Percentiles rank a stretch among this genome's conserved stretches.
Evolutionary conservation across 257 asterid species (phyloP).

Genomic region (Misopates orontium): DNA sequence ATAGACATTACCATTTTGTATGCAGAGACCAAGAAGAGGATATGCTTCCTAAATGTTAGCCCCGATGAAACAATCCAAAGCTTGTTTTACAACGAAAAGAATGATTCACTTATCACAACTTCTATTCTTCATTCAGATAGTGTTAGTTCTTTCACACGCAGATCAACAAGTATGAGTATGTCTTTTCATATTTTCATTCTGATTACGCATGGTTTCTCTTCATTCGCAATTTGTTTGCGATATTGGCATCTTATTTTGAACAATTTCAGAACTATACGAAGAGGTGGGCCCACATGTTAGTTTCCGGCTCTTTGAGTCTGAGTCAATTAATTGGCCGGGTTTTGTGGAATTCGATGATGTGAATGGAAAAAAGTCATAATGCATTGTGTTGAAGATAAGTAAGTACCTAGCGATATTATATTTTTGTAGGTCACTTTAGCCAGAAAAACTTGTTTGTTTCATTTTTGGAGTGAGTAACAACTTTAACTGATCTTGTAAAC

Average conservation of each 20-base stretch:
- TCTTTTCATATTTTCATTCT: conserved; percentile 19
- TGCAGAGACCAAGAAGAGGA: conserved; percentile 91
- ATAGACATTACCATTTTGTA: conserved; percentile 19
- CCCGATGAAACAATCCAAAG: conserved; percentile 94
- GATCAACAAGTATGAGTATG: conserved; percentile 98
- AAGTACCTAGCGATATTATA: conserved; percentile 13
- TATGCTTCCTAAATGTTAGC: conserved; percentile 92
- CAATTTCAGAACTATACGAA: conserved; percentile 68
- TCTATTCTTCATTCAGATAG: conserved; percentile 94
- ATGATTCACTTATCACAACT: conserved; percentile 85
- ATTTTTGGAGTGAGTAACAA: too few relatives aligned
- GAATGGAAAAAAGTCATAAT: conserved; percentile 91
- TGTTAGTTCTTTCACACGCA: conserved; percentile 88
- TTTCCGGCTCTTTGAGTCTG: conserved; percentile 90
- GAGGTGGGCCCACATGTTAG: conserved; percentile 99
- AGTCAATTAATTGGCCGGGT: conserved; percentile 78
- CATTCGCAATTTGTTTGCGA: conserved; percentile 20
- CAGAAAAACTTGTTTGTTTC: too few relatives aligned
- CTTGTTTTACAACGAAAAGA: too few relatives aligned
- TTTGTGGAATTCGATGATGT: conserved; percentile 99
- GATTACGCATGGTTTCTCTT: conserved; percentile 17
- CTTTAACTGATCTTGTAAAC: too few relatives aligned
- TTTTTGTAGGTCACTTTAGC: background rate
- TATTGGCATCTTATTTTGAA: conserved; percentile 20
- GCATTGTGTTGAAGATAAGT: conserved; percentile 97